Percentiles rank a stretch among this genome's conserved stretches.
These are phyloP conservation scores for Pilaira anomala DNA, from an alignment of 192 early-diverging fungal genomes.

Conservation along the genomic window DNA sequence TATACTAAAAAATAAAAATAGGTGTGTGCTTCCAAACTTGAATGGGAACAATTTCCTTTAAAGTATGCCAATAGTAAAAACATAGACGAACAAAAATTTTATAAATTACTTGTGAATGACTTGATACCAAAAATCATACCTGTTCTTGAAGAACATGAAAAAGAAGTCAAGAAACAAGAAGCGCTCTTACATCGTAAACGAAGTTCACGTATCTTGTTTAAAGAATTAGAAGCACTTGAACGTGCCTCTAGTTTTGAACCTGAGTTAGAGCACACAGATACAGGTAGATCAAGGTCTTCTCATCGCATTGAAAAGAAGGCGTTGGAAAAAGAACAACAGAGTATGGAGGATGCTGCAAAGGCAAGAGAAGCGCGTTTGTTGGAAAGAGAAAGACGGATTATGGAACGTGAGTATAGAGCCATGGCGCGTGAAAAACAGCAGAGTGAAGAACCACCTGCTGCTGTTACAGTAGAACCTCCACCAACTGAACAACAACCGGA, in stretches of 20 bases:
- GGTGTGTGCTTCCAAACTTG: slow-evolving; percentile 52
- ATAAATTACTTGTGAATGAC: slow-evolving; percentile 51
- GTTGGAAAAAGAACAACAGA: slow-evolving; percentile 29
- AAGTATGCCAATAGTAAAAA: slow-evolving; percentile 52
- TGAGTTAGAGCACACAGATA: slow-evolving; percentile 22
- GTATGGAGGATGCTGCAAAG: slow-evolving; percentile 23
- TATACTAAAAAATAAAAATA: slow-evolving; percentile 8
- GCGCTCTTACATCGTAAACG: slow-evolving; percentile 59
- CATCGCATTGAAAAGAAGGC: slow-evolving; percentile 29
- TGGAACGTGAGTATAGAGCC: slow-evolving; percentile 32
- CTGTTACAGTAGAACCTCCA: slow-evolving; percentile 26
- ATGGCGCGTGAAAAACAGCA: slow-evolving; percentile 23
- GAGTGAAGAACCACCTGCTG: slow-evolving; percentile 20
- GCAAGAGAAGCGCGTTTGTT: slow-evolving; percentile 27
- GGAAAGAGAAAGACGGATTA: slow-evolving; percentile 37
- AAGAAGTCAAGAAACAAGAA: slow-evolving; percentile 49
- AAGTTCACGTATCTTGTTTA: slow-evolving; percentile 58
- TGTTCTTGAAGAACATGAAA: slow-evolving; percentile 57
- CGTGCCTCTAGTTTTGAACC: slow-evolving; percentile 30
- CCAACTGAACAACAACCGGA: too few species aligned
- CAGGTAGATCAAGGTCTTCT: slow-evolving; percentile 13
- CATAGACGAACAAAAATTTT: slow-evolving; percentile 54
- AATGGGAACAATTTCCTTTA: slow-evolving; percentile 66
- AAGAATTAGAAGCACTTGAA: slow-evolving; percentile 56
- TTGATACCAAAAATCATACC: slow-evolving; percentile 57